A percentile compares a stretch with the other conserved stretches of the same genome.
phyloP scores from a whole-genome alignment of 108 stramenopile species.

The Aurantiochytrium sp. region DNA sequence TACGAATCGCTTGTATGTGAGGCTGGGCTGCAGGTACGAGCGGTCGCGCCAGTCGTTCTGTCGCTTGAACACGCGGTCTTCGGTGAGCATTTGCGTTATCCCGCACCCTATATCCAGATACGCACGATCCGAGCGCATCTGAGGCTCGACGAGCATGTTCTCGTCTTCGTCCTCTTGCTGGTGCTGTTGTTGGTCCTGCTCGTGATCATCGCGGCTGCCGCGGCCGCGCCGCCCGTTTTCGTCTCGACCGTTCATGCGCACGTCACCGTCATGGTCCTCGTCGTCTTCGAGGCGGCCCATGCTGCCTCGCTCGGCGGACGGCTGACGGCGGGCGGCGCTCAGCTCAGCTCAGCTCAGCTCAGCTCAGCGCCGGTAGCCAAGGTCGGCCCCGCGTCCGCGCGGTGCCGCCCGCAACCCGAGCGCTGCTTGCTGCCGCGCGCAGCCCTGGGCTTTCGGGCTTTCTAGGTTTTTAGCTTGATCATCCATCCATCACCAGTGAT shows the following conservation, averaged over 20 bases:
- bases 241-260: not conserved
- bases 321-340: no score
- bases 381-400: not conserved
- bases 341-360: no score
- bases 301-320: not conserved
- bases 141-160: not conserved
- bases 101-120: not conserved
- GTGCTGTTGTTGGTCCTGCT: not conserved
- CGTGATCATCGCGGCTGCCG: not conserved
- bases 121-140: constrained; percentile 2
- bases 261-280: not conserved
- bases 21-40: not conserved
- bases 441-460: no score
- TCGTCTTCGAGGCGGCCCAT: not conserved
- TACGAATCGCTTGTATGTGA: not conserved
- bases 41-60: constrained; percentile 9
- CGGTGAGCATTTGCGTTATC: constrained; percentile 1
- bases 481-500: not conserved
- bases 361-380: not conserved
- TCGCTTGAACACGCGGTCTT: not conserved
- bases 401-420: not conserved
- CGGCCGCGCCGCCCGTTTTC: no score
- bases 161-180: not conserved
- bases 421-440: no score
- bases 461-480: no score